A percentile compares a stretch with the other conserved stretches of the same genome.
phyloP scores from a whole-genome alignment of 306 rosid genomes.

The Cucumis hystrix region DNA sequence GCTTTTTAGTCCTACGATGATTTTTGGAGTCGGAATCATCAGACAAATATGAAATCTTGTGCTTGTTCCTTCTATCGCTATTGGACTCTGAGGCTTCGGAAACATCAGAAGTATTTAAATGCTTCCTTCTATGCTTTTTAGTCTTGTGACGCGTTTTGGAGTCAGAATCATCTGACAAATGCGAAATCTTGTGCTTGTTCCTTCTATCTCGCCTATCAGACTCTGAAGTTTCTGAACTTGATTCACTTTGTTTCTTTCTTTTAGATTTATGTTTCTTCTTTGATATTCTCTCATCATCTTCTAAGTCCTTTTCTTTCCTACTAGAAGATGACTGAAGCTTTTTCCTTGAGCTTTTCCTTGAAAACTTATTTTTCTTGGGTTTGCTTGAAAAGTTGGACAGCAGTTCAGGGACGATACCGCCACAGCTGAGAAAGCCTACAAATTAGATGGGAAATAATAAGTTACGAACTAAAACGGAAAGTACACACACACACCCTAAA shows the following conservation, averaged over 20 bases:
- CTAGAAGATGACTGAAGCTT: slow-evolving; percentile 10
- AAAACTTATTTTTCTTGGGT: slow-evolving; percentile 40
- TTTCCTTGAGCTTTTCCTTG: slow-evolving; percentile 44
- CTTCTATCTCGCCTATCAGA: slow-evolving; percentile 14
- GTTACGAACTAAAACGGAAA: neutral
- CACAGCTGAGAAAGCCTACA: slow-evolving; percentile 70
- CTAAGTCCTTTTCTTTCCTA: slow-evolving; percentile 18
- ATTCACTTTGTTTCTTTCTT: slow-evolving; percentile 30
- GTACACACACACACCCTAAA: too few species aligned
- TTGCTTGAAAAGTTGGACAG: slow-evolving; percentile 53
- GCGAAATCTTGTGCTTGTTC: slow-evolving; percentile 1
- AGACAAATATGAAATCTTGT: neutral
- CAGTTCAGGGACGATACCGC: slow-evolving; percentile 51
- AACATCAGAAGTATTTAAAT: slow-evolving; percentile 26
- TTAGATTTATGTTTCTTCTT: slow-evolving; percentile 34
- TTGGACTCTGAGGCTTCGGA: slow-evolving; percentile 4
- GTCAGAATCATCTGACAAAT: slow-evolving; percentile 6
- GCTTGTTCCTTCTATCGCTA: too few species aligned
- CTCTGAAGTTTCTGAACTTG: slow-evolving; percentile 40
- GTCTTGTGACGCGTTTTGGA: slow-evolving; percentile 11
- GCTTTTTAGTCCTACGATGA: slow-evolving; percentile 13
- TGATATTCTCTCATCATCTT: slow-evolving; percentile 28
- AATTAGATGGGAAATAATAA: slow-evolving; percentile 5
- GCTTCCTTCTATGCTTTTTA: slow-evolving; percentile 15
- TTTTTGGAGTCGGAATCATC: slow-evolving; percentile 9